Evolutionary conservation across 106 monocot species (phyloP), one percentile per base, ranked within the genome.

Genomic region (Allium fistulosum): DNA sequence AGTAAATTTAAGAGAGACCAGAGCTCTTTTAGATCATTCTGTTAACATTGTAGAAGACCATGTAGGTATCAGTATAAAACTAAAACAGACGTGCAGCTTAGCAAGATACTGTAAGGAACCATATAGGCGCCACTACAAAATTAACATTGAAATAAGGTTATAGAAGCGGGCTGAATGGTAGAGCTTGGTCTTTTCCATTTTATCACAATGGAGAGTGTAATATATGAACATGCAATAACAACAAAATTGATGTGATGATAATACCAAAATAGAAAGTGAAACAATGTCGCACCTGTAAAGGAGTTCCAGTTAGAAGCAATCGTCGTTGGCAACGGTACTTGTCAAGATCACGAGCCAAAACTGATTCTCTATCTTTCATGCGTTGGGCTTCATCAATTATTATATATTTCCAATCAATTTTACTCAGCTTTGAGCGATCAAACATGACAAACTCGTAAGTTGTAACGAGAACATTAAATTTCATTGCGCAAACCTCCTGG

Each of bases 371-470:
- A 60, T 97, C 84, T 57, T 97, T 97, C 97, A 97, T 97, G 1
- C 97, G 74, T 75, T 97, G 97, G 62, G 97, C 97, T 85, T 97
- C 97, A 78, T 97, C 97, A 74, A 97, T 92, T 26, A 97, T 89
- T 50, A 97, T 97, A 66, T 97, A 97, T 75, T 90, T 97, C 97
- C 97, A 97, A 76, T 87, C 92, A 77, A 97, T 69, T 79, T 82
- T 97, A 77, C 92, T 92, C 47, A 97, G 73, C 81, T 92, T 97
- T 15, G 97, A 82, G 2, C 97, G 92, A 69, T 97, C 97, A 79
- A 82, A 87, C 97, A 97, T 97, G 26, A 97, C 68, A 71, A 97
- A 97, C 77, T 97, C 97, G 65, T 97, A 97, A 56, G 92, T 97
- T 51, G 92, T 97, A 27, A 97, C 97, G 48, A 97, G 92, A 51